phyloP scores from a whole-genome alignment of 352 stramenopile genomes.

The Globisporangium splendens region DNA sequence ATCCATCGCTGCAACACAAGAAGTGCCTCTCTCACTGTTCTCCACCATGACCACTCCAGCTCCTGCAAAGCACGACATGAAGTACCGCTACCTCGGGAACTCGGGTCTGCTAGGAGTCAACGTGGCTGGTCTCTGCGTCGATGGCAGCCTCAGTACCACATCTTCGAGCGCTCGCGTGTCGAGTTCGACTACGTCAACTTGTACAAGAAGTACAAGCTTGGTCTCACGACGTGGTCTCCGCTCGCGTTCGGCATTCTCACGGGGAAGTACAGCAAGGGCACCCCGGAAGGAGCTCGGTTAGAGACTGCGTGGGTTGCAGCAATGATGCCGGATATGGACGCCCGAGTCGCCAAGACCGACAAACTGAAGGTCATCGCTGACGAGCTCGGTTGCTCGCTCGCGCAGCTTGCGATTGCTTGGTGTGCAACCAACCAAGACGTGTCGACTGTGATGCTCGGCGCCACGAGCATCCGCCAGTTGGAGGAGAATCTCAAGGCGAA shows the following conservation, averaged over 20 bases:
- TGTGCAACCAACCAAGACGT: slow-evolving; percentile 31
- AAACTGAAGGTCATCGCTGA: slow-evolving; percentile 18
- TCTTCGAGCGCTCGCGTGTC: slow-evolving; percentile 48
- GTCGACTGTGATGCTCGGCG: slow-evolving; percentile 31
- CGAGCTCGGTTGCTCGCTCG: slow-evolving; percentile 6
- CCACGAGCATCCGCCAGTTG: slow-evolving; percentile 39
- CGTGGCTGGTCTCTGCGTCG: too few species aligned
- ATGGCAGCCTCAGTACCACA: slow-evolving; percentile 55
- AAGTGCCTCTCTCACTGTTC: too few species aligned
- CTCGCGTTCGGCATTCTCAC: slow-evolving; percentile 47
- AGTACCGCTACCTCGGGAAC: too few species aligned
- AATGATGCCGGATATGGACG: slow-evolving; percentile 18
- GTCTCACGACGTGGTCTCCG: slow-evolving; percentile 47
- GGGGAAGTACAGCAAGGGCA: slow-evolving; percentile 47
- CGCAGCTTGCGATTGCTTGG: slow-evolving; percentile 44
- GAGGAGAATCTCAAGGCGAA: slow-evolving; percentile 52
- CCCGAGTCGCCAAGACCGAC: slow-evolving; percentile 14
- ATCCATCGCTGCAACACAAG: too few species aligned
- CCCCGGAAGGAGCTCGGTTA: slow-evolving; percentile 26
- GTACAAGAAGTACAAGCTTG: slow-evolving; percentile 53
- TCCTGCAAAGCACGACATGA: too few species aligned
- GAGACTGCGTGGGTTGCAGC: slow-evolving; percentile 1
- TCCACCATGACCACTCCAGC: too few species aligned
- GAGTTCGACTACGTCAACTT: slow-evolving; percentile 50
- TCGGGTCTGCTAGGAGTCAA: too few species aligned